Evolutionary conservation across 2,329 filamentous ascomycete genomes (phyloP), one percentile per base, ranked within the genome.

Genomic region (Alternaria brassicicola): DNA sequence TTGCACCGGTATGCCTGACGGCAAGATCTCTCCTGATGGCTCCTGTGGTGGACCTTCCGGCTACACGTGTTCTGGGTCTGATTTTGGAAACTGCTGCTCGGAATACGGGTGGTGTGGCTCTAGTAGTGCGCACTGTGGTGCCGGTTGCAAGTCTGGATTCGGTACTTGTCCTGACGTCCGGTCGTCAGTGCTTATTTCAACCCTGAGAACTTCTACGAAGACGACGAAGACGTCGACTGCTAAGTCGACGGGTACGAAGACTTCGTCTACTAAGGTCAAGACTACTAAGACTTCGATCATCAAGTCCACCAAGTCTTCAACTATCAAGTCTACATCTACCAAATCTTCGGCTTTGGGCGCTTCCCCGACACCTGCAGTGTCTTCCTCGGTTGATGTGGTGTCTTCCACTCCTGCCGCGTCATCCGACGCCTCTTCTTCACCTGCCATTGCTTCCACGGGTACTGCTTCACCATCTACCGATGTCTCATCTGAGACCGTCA

Each of bases 41-140:
- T 19, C 21, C 6, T 52, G 55, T 13, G 55, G 55, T 6, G 31
- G 26, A 19, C 9, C 55, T 13, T 38, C 42, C 23, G 42, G 42
- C 1, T 38, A 53, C 7, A 35, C 28, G 6, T 56, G 53, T 6
- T 0, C 45, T 19, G 53, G 39, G 2, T 43, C 47, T 19, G 26
- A 17, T n/a, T 46, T 30, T 17, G 54, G 54, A 17, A 30, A 52
- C 23, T 57, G 54, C 30, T 57, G 54, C 30, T 35, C 28, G 23
- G 25, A 46, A 30, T 57, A 42, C n/a, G 47, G 46, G 3, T 56
- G 36, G 30, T 56, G 53, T n/a, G 53, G 53, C 2, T 33, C 45
- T 30, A 38, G 8, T 2, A 15, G 25, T 8, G 36, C 23, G 1
- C 45, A 56, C 10, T 56, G 53, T 23, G 42, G 52, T 15, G 31